A percentile compares a stretch with the other conserved stretches of the same genome.
phyloP scores from a whole-genome alignment of 163 green algal genomes.

The Picocystis sp. region DNA sequence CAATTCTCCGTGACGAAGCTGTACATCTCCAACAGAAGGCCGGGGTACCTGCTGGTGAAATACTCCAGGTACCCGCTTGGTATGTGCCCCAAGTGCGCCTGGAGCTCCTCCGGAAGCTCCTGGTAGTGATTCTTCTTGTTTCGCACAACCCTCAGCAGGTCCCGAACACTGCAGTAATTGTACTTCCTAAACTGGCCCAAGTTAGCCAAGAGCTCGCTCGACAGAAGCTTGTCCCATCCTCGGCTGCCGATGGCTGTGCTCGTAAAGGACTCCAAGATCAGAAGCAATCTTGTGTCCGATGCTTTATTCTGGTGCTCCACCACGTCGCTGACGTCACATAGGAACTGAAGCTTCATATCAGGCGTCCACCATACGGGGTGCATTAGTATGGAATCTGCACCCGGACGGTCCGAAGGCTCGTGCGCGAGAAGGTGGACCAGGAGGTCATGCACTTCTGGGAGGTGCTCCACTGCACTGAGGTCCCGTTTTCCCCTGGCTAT shows the following conservation, averaged over 20 bases:
- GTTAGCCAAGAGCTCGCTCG: slow-evolving; percentile 58
- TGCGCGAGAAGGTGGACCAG: slow-evolving; percentile 26
- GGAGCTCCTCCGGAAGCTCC: slow-evolving; percentile 65
- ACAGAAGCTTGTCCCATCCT: slow-evolving; percentile 51
- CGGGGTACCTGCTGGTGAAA: slow-evolving; percentile 61
- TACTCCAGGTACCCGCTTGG: slow-evolving; percentile 31
- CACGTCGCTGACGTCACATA: slow-evolving; percentile 63
- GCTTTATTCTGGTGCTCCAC: slow-evolving; percentile 81
- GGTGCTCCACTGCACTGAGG: slow-evolving; percentile 32
- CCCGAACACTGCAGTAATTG: slow-evolving; percentile 55
- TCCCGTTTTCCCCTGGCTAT: slow-evolving; percentile 43
- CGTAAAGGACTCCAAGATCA: slow-evolving; percentile 13
- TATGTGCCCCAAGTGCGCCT: slow-evolving; percentile 19
- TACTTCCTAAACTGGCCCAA: slow-evolving; percentile 58
- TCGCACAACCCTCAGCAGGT: slow-evolving; percentile 87
- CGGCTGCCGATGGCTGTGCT: slow-evolving; percentile 3
- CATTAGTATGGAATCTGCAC: slow-evolving; percentile 27
- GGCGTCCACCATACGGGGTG: slow-evolving; percentile 84
- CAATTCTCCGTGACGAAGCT: slow-evolving; percentile 51
- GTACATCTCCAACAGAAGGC: slow-evolving; percentile 62
- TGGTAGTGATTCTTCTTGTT: slow-evolving; percentile 96
- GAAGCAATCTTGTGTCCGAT: slow-evolving; percentile 13
- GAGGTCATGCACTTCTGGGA: slow-evolving; percentile 55
- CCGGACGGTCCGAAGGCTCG: slow-evolving; percentile 4
- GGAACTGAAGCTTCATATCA: slow-evolving; percentile 63